Evolutionary conservation across 805 yeast species (phyloP), one percentile per base, ranked within the genome.

Genomic region (Candida sanyiensis): DNA sequence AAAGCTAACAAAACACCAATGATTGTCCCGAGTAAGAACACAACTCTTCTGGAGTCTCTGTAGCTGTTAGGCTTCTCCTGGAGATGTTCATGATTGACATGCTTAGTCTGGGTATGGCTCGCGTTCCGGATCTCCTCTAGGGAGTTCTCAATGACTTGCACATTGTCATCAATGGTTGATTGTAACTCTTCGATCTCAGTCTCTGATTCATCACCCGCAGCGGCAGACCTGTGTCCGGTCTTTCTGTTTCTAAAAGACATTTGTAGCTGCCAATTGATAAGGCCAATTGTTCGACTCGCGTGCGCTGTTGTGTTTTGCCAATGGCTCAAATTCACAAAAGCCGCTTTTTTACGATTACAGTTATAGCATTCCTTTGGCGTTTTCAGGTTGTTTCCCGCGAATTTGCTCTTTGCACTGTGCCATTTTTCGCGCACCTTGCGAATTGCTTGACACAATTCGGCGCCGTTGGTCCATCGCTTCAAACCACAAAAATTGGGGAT

Each of bases 1-100:
- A 75, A 66, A 0, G 96, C 88, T 3, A 75, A 49, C 0, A 70
- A 33, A 1, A 86, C 62, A 12, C 96, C 96, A 11, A 85, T 44
- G 1, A 85, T 33, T 0, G 94, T 77, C 32, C 96, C 96, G 28
- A 84, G 55, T 0, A 81, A 47, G 49, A 85, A 83, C 7, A 77
- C 67, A 16, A 77, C 67, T 37, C 85, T 60, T 49, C 80, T 70
- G 3, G 85, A 69, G 40, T 71, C 73, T 39, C 58, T 67, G 45
- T 57, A 50, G n/a, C 44, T 38, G 33, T 48, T 40, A 19, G 18
- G 31, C 4, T 23, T 8, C 13, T 38, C 33, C 13, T 6, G 5
- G 6, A 15, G 8, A 13, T 24, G 33, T 5, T 17, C 32, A 21
- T 16, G 28, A 13, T 13, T 10, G 4, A 13, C 21, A 10, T 30